Percentiles rank a stretch among this genome's conserved stretches.
phyloP scores from a whole-genome alignment of 2,329 filamentous ascomycete genomes.

The Monilinia vaccinii-corymbosi region DNA sequence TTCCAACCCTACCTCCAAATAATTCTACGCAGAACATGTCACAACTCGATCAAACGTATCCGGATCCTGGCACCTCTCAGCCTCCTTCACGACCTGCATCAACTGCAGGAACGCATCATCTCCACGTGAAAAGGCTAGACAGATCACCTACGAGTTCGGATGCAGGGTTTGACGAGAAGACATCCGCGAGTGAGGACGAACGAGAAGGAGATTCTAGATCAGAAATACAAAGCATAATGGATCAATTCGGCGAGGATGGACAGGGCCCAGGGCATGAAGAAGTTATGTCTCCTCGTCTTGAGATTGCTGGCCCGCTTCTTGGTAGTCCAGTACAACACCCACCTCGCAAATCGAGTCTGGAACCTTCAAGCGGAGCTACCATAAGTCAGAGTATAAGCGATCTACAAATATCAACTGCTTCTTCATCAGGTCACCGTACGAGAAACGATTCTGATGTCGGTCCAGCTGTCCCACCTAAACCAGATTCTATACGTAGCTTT shows the following conservation, averaged over 20 bases:
- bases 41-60: slow-evolving; percentile 33
- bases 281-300: slow-evolving; percentile 84
- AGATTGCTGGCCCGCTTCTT: slow-evolving; percentile 71
- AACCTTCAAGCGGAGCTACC: slow-evolving; percentile 43
- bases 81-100: slow-evolving; percentile 33
- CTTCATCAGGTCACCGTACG: slow-evolving; percentile 10
- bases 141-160: slow-evolving; percentile 47
- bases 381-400: slow-evolving; percentile 25
- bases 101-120: slow-evolving; percentile 24
- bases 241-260: slow-evolving; percentile 74
- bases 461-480: slow-evolving; percentile 35
- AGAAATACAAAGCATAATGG: slow-evolving; percentile 97
- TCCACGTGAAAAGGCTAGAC: slow-evolving; percentile 32
- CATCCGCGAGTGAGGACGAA: slow-evolving; percentile 50
- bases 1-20: slow-evolving; percentile 6
- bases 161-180: slow-evolving; percentile 48
- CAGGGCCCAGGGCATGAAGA: slow-evolving; percentile 67
- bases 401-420: slow-evolving; percentile 20
- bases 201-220: slow-evolving; percentile 62
- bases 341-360: slow-evolving; percentile 77
- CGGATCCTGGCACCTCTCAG: slow-evolving; percentile 35
- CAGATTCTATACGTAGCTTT: slow-evolving; percentile 27
- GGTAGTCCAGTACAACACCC: slow-evolving; percentile 61
- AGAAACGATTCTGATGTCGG: slow-evolving; percentile 27
- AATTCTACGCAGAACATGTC: slow-evolving; percentile 14